Evolutionary conservation across 2,329 filamentous ascomycete species (phyloP), one percentile per base, ranked within the genome.

Genomic region (Arthrocladium fulminans): DNA sequence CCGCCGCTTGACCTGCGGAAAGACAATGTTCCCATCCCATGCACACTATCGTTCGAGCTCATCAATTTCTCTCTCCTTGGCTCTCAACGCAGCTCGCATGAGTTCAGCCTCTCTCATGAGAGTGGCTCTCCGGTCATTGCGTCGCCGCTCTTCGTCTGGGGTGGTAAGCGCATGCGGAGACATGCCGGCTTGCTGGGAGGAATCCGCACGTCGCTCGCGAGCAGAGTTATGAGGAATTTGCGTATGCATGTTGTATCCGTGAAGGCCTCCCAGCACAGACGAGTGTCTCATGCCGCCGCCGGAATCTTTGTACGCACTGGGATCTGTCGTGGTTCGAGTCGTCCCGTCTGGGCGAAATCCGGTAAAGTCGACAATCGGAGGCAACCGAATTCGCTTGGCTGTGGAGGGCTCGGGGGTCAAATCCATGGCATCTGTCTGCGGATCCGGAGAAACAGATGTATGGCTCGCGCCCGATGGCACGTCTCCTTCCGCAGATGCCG

Each of bases 31-130:
- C n/a, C n/a, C n/a, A n/a, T n/a, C n/a, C n/a, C 13, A 22, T 23
- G 42, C 17, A 15, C 5, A 19, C 42, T 20, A 48, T 15, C 37
- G 35, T 17, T 48, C 45, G 23, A 77, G 61, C 30, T 72, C 71
- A 42, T 81, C 81, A 49, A 89, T 68, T 59, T 89, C 85, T 40
- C 80, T 73, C 65, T 89, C 85, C 60, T 88, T 89, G 10, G 79
- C 82, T 8, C 80, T 74, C 24, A 89, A 70, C 64, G 84, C 72
- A 62, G 83, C 79, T 30, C 84, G 76, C 80, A 92, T 92, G 45
- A 74, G 73, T 60, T 89, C 84, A 0, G 85, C 81, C 63, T 94
- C 86, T 20, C 80, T 73, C 61, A 83, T 76, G 42, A 94, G 67
- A 41, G 60, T 47, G 58, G 65, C 45, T 60, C 61, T 35, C 58